Conservation (phyloP, 2,329 filamentous ascomycete genomes). For the Exophiala dermatitidis region DNA sequence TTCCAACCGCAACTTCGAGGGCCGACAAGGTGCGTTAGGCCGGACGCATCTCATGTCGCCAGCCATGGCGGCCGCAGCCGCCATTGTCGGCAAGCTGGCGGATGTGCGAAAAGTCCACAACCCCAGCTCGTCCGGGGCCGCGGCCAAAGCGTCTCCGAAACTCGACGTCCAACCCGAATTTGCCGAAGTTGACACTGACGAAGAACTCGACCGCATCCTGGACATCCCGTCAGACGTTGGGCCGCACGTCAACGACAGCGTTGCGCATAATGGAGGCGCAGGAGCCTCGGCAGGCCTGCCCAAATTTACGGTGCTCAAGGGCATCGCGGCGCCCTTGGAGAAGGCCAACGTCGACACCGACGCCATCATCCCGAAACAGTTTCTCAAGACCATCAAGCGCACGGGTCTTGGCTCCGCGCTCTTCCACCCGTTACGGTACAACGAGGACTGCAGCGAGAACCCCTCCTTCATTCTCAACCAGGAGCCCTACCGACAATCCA, state of each 20-base stretch:
- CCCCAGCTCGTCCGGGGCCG: constrained; percentile 43
- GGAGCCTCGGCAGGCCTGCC: constrained; percentile 60
- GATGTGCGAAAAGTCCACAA: constrained; percentile 75
- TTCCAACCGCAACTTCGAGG: constrained; percentile 96
- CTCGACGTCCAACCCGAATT: constrained; percentile 52
- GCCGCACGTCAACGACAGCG: constrained; percentile 57
- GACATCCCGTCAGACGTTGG: constrained; percentile 56
- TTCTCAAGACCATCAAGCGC: constrained; percentile 98
- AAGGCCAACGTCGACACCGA: constrained; percentile 95
- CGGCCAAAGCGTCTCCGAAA: constrained; percentile 50
- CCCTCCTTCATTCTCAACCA: constrained; percentile 82
- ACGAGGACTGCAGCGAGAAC: constrained; percentile 66
- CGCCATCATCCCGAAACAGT: constrained; percentile 98
- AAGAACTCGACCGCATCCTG: constrained; percentile 56
- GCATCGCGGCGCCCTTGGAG: constrained; percentile 80
- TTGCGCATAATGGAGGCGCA: constrained; percentile 37
- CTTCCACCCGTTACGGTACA: constrained; percentile 78
- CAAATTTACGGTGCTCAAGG: constrained; percentile 76
- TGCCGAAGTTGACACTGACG: constrained; percentile 52
- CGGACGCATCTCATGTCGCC: constrained; percentile 95
- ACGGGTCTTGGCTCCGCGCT: constrained; percentile 83
- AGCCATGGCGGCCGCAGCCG: constrained; percentile 89
- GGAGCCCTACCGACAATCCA: constrained; percentile 72
- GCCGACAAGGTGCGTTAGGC: constrained; percentile 83
- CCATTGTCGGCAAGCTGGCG: constrained; percentile 80